Evolutionary conservation across 129 eudicot species (phyloP).

Genomic region (carrot (Daucus carota)): DH1_v3.0 NC_030385.2:36216001-36216500

Average conservation of each 20-base stretch:
- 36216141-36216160: neutral
- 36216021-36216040: neutral
- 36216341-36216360: constrained; percentile 95
- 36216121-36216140: too few species aligned
- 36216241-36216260: neutral
- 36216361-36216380: constrained; percentile 99
- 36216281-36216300: constrained; percentile 99
- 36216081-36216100: neutral
- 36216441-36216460: neutral
- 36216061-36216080: neutral
- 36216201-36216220: neutral
- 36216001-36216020: neutral
- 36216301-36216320: constrained; percentile 97
- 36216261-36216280: constrained; percentile 24
- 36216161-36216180: neutral
- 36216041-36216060: neutral
- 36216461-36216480: neutral
- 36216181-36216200: too few species aligned
- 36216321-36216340: constrained; percentile 98
- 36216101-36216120: neutral
- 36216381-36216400: constrained; percentile 19
- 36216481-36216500: neutral
- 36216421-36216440: neutral
- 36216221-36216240: neutral
- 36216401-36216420: neutral